Evolutionary conservation across 2,329 filamentous ascomycete species (phyloP), one percentile per base, ranked within the genome.

Genomic region (Ramularia endophylla): DNA sequence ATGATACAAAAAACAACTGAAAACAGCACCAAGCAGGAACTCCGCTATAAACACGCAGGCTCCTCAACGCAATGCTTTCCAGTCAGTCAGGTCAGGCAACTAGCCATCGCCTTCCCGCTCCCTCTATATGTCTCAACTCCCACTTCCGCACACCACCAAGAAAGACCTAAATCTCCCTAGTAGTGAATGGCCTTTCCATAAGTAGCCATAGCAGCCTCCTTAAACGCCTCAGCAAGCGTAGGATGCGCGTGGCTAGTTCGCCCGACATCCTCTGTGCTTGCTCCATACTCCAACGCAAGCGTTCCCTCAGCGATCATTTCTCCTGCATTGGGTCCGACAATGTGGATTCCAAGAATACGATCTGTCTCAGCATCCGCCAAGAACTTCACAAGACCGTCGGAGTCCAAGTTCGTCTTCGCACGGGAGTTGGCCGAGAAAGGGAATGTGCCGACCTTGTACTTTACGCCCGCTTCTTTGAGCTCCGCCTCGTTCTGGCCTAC

Each of bases 301-400:
- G 89, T 92, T 52, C 85, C 92, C 73, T 98, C 92, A 2, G 92
- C 92, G 72, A 98, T 95, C 92, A 98, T 97, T 77, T 98, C 92
- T 61, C 92, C 92, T 31, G 92, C 92, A 65, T 92, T 92, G 57
- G 92, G 78, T 46, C 92, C 92, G 58, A 98, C 83, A 67, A 98
- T 97, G 76, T 98, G 92, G 52, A 95, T 83, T 54, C 92, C 92
- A 50, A 98, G 75, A 55, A 98, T 84, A 56, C 92, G 81, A 70
- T 98, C 92, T 27, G 92, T 98, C 77, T 97, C 86, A 38, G 88
- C 87, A 65, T 98, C 92, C 27, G 89, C 83, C 48, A 98, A 75
- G 73, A 98, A 94, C 78, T 98, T 98, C 59, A 98, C 92, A 67
- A 95, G 72, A 57, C 92, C 92, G 44, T 98, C 92, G 27, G 86